phyloP scores from a whole-genome alignment of 495 filamentous ascomycete genomes.

The Neurospora hispaniola region DNA sequence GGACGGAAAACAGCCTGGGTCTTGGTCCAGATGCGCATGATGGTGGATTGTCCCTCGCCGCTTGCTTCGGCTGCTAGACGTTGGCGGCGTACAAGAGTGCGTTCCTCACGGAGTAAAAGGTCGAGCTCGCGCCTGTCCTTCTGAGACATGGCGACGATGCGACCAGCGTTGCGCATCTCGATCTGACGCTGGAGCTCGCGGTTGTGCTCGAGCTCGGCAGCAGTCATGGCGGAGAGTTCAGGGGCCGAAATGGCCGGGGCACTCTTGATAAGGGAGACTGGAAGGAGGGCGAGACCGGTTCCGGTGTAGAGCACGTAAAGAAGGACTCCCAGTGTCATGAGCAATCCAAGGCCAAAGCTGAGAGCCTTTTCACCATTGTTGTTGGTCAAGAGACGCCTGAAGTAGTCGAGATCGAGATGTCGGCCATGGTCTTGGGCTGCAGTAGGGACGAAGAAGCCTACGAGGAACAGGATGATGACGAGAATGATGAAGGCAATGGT shows the following conservation, averaged over 20 bases:
- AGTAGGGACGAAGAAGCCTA: conserved; percentile 87
- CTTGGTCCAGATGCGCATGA: conserved; percentile 66
- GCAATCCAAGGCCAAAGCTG: conserved; percentile 74
- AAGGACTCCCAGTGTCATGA: conserved; percentile 74
- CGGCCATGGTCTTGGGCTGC: conserved; percentile 49
- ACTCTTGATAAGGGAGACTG: conserved; percentile 81
- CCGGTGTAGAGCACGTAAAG: conserved; percentile 85
- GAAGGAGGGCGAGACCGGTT: conserved; percentile 77
- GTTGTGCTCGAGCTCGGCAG: conserved; percentile 71
- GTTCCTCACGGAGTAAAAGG: conserved; percentile 74
- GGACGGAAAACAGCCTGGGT: conserved; percentile 67
- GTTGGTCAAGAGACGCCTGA: conserved; percentile 70
- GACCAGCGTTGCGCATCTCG: conserved; percentile 73
- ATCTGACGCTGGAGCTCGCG: conserved; percentile 84
- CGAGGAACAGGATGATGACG: conserved; percentile 70
- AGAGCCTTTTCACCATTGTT: conserved; percentile 90
- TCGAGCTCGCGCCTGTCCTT: conserved; percentile 88
- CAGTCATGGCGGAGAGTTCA: conserved; percentile 60
- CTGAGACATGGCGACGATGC: conserved; percentile 57
- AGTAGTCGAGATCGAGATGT: conserved; percentile 74
- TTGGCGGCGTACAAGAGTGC: conserved; percentile 82
- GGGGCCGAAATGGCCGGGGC: conserved; percentile 72
- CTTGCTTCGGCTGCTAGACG: conserved; percentile 71
- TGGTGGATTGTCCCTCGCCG: conserved; percentile 57
- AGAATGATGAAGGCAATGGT: conserved; percentile 75